Conservation (phyloP, 2,329 filamentous ascomycete genomes). For the Trichothecium sympodiale region DNA sequence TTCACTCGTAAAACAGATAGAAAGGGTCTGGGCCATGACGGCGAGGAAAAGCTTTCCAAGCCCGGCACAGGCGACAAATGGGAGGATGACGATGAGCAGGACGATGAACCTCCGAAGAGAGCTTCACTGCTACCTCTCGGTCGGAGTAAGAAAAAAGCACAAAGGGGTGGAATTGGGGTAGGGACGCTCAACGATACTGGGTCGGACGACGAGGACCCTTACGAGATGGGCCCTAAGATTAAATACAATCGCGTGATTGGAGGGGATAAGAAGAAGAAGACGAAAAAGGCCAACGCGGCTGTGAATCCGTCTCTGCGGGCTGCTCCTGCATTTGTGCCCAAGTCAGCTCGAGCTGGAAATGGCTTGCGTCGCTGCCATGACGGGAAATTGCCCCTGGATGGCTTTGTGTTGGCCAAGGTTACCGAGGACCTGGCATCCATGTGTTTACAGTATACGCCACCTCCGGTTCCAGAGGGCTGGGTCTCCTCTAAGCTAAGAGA, state of each 20-base stretch:
- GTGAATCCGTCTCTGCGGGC: constrained; percentile 53
- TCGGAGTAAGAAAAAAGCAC: constrained; percentile 40
- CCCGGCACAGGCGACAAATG: constrained; percentile 25
- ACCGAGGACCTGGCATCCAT: constrained; percentile 23
- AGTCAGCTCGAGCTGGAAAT: constrained; percentile 22
- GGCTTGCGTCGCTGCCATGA: constrained; percentile 61
- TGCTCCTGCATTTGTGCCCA: constrained; percentile 67
- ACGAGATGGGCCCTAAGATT: constrained; percentile 83
- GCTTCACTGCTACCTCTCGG: constrained; percentile 11
- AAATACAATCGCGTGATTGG: constrained; percentile 76
- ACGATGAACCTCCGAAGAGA: constrained; percentile 8
- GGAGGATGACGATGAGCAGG: constrained; percentile 34
- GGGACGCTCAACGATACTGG: constrained; percentile 86
- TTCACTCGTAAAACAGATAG: constrained; percentile 56
- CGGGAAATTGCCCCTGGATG: constrained; percentile 66
- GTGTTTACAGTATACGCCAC: constrained; percentile 43
- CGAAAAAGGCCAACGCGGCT: constrained; percentile 38
- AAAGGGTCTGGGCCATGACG: constrained; percentile 59
- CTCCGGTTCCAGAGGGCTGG: constrained; percentile 64
- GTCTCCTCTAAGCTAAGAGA: constrained; percentile 41
- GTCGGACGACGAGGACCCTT: constrained; percentile 91
- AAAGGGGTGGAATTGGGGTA: constrained; percentile 66
- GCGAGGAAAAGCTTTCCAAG: constrained; percentile 40
- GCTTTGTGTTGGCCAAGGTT: constrained; percentile 61
- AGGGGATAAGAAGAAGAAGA: constrained; percentile 72